Percentiles rank a stretch among this genome's conserved stretches.
These are phyloP conservation scores for Phytophthora ramorum DNA, from an alignment of 352 stramenopile species.

Conservation along the genomic window DNA sequence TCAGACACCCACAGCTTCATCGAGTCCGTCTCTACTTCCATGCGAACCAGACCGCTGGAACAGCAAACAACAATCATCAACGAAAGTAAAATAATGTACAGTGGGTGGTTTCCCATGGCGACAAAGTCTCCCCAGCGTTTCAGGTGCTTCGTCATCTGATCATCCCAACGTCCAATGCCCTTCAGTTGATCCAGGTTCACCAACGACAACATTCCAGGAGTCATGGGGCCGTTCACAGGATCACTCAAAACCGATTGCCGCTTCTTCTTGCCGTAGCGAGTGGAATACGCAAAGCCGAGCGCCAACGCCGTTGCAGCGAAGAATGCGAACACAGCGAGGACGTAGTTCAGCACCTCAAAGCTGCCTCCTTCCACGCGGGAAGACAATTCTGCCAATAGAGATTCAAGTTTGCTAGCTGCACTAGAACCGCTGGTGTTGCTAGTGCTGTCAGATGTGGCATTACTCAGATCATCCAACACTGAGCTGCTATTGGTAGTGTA, in stretches of 20 bases:
- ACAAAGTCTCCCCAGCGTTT: constrained; percentile 61
- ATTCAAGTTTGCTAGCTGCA: constrained; percentile 40
- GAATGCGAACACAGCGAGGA: constrained; percentile 58
- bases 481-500: constrained; percentile 32
- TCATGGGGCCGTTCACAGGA: constrained; percentile 15
- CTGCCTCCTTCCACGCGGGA: constrained; percentile 40
- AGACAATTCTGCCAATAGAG: constrained; percentile 50
- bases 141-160: constrained; percentile 40
- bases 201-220: constrained; percentile 22
- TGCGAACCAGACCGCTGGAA: constrained; percentile 43
- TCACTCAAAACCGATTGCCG: constrained; percentile 32
- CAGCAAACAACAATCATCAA: constrained; percentile 50
- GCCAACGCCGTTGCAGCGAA: constrained; percentile 46
- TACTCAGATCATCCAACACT: constrained; percentile 15
- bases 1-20: constrained; percentile 68
- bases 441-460: constrained; percentile 13
- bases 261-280: constrained; percentile 43
- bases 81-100: constrained; percentile 52
- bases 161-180: constrained; percentile 43
- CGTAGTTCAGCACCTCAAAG: constrained; percentile 65
- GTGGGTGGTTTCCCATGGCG: constrained; percentile 49
- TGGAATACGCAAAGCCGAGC: constrained; percentile 54
- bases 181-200: constrained; percentile 36
- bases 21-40: constrained; percentile 58
- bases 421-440: constrained; percentile 5